Evolutionary conservation across 1,139 yeast species (phyloP).

Genomic region (Geotrichum bryndzae): DNA sequence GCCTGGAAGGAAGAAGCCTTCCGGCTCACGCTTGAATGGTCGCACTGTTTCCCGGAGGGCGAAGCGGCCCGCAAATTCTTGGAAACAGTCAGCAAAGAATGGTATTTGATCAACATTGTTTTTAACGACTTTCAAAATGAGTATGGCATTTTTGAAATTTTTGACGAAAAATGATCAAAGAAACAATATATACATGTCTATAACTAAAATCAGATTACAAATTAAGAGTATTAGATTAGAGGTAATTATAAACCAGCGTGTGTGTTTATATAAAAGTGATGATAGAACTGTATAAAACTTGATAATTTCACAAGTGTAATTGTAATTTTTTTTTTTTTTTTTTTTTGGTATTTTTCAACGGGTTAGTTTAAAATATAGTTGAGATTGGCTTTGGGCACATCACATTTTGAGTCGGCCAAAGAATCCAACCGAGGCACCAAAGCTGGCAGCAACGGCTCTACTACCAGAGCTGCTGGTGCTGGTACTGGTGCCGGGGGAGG

Average conservation of each 20-base stretch:
- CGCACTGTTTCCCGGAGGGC: slow-evolving; percentile 40
- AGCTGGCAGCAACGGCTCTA: neutral
- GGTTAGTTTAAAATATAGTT: neutral
- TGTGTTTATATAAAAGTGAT: neutral
- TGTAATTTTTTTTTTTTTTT: neutral
- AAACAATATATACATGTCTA: neutral
- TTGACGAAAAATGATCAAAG: slow-evolving; percentile 21
- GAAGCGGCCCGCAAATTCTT: slow-evolving; percentile 41
- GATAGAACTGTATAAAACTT: too few relatives aligned
- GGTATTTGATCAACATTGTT: slow-evolving; percentile 78
- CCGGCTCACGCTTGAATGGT: slow-evolving; percentile 80
- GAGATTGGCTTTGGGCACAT: neutral
- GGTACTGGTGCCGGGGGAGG: neutral
- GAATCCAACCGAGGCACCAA: too few relatives aligned
- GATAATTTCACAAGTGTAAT: too few relatives aligned
- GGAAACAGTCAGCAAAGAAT: slow-evolving; percentile 48
- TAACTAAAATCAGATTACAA: too few relatives aligned
- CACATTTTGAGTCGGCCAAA: neutral
- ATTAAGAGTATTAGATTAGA: neutral
- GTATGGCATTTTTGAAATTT: slow-evolving; percentile 33
- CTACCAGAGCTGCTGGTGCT: neutral
- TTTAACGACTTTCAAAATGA: slow-evolving; percentile 63
- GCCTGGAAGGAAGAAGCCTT: slow-evolving; percentile 98
- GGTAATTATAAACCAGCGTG: neutral
- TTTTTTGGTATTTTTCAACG: neutral